Evolutionary conservation across 495 filamentous ascomycete species (phyloP).

Genomic region (Aspergillus mulundensis): DNA sequence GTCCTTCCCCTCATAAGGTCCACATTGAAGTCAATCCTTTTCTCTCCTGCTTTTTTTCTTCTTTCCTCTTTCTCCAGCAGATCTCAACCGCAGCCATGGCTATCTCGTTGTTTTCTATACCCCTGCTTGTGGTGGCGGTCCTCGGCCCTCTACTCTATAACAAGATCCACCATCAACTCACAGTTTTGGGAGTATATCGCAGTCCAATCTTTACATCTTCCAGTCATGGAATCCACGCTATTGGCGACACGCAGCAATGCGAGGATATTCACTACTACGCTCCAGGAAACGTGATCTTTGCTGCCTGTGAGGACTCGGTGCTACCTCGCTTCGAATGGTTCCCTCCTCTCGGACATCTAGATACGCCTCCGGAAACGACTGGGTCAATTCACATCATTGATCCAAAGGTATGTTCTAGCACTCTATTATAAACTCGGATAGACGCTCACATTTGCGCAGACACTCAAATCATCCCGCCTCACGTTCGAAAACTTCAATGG

Average conservation of each 20-base stretch:
- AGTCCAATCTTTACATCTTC: background rate
- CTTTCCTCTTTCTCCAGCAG: background rate
- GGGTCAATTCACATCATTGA: constrained; percentile 55
- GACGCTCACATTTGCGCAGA: constrained; percentile 30
- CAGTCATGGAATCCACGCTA: constrained; percentile 25
- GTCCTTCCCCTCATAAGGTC: background rate
- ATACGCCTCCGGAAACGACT: constrained; percentile 27
- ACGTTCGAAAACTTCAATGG: constrained; percentile 47
- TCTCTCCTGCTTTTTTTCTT: background rate
- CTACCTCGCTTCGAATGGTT: constrained; percentile 52
- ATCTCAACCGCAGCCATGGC: background rate
- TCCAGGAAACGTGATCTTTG: constrained; percentile 47
- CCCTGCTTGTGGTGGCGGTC: constrained; percentile 19
- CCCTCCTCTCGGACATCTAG: constrained; percentile 44
- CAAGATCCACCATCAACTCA: constrained; percentile 26
- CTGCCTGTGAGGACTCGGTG: constrained; percentile 50
- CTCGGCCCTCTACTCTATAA: constrained; percentile 31
- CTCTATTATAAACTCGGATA: too few species aligned
- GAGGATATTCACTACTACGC: constrained; percentile 59
- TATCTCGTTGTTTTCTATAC: constrained; percentile 2
- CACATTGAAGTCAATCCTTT: constrained; percentile 6
- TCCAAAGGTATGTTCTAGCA: constrained; percentile 35
- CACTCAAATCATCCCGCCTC: constrained; percentile 45
- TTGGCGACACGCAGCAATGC: constrained; percentile 52
- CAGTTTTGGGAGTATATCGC: constrained; percentile 29